Conservation (phyloP, 306 rosid species). For the Gynostemma pentaphyllum region DNA sequence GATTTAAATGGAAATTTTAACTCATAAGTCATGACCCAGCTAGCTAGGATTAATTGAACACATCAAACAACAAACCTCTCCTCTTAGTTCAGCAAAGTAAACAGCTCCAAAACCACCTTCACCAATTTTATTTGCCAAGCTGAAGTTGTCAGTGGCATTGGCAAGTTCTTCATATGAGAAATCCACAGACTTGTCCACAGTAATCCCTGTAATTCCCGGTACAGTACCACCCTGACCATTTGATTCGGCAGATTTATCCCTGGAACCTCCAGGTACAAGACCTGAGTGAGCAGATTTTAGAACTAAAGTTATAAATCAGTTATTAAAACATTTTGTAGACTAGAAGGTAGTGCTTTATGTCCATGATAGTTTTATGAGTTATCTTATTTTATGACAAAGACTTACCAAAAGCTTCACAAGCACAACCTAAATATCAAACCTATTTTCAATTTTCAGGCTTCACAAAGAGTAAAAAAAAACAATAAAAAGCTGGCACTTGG, state of each 20-base stretch:
- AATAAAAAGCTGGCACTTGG: too few species aligned
- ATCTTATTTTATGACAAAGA: neutral
- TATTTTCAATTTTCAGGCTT: too few species aligned
- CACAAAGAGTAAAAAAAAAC: too few species aligned
- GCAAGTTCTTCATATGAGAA: constrained; percentile 74
- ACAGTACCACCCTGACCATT: constrained; percentile 17
- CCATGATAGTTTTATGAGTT: neutral
- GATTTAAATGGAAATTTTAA: neutral
- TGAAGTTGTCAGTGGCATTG: constrained; percentile 62
- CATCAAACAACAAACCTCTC: constrained; percentile 46
- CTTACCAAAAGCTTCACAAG: too few species aligned
- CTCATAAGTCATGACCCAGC: neutral
- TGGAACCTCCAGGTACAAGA: constrained; percentile 27
- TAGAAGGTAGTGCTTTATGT: neutral
- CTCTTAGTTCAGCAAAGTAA: constrained; percentile 79
- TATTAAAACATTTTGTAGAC: neutral
- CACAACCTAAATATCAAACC: too few species aligned
- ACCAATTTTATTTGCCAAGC: constrained; percentile 64
- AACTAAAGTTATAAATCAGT: neutral
- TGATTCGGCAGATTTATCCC: constrained; percentile 37
- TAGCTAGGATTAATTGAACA: neutral
- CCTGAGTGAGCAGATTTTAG: neutral
- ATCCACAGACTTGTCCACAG: constrained; percentile 58
- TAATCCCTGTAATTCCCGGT: constrained; percentile 36
- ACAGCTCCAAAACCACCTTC: constrained; percentile 89